Percentiles rank a stretch among this genome's conserved stretches.
These are phyloP conservation scores for Biancaea sappan DNA, from an alignment of 306 rosid genomes.

Conservation along the genomic window DNA sequence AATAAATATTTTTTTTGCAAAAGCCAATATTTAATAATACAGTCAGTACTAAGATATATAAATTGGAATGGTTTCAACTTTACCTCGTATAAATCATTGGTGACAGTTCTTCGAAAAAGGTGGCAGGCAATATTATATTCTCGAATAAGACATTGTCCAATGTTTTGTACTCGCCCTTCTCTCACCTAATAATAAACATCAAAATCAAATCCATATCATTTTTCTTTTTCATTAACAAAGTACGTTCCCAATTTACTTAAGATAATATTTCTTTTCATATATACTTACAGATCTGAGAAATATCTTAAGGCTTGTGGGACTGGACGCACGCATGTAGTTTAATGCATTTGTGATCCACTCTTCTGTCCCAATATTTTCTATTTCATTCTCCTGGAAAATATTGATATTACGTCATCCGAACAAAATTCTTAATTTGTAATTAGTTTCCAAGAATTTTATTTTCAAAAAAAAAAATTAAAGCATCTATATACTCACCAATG, in stretches of 20 bases:
- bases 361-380: slow-evolving; percentile 26
- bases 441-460: neutral
- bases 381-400: slow-evolving; percentile 30
- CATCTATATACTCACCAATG: slow-evolving; percentile 23
- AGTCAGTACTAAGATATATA: too few relatives aligned
- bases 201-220: neutral
- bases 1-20: too few relatives aligned
- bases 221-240: too few relatives aligned
- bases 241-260: neutral
- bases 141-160: slow-evolving; percentile 25
- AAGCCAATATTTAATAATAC: too few relatives aligned
- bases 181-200: slow-evolving; percentile 29
- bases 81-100: slow-evolving; percentile 29
- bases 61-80: too few relatives aligned
- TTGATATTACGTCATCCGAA: neutral
- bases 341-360: slow-evolving; percentile 26
- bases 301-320: slow-evolving; percentile 19
- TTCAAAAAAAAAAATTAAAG: neutral
- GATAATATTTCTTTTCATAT: neutral
- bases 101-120: neutral
- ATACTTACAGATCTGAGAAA: slow-evolving; percentile 36
- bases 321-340: slow-evolving; percentile 19
- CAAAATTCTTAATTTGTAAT: too few relatives aligned
- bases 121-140: slow-evolving; percentile 25
- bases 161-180: neutral